These are phyloP conservation scores for Ensete glaucum DNA, from an alignment of 176 grass and related monocot species.

Conservation along the genomic window DNA sequence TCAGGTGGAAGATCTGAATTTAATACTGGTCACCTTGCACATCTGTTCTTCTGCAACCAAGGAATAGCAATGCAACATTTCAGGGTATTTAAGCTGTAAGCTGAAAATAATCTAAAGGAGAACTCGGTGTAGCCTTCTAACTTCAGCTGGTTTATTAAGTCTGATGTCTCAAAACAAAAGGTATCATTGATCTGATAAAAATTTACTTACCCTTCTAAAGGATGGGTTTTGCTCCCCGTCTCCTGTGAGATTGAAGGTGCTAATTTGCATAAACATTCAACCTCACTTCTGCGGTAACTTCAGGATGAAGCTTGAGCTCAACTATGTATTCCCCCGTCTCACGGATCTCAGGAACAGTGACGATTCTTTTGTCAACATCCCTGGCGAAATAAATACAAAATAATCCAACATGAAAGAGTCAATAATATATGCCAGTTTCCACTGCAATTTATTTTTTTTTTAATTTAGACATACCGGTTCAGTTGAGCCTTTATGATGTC, in stretches of 20 bases:
- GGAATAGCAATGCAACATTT: background rate
- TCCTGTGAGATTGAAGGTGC: background rate
- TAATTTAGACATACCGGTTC: constrained; percentile 40
- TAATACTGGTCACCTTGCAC: background rate
- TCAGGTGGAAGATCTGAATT: background rate
- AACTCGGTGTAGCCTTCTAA: background rate
- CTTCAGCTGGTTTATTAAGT: too few species aligned
- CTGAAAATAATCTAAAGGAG: too few species aligned
- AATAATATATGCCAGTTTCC: background rate
- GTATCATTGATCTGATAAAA: background rate
- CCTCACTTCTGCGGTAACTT: constrained; percentile 65
- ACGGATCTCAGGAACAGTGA: constrained; percentile 74
- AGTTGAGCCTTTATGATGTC: constrained; percentile 87
- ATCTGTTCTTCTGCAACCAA: too few species aligned
- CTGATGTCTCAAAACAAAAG: too few species aligned
- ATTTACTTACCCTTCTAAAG: background rate
- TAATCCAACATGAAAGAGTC: background rate
- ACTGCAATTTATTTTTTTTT: background rate
- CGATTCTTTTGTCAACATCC: constrained; percentile 58
- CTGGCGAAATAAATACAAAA: constrained; percentile 23
- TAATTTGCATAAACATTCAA: constrained; percentile 66
- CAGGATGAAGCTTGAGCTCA: constrained; percentile 82
- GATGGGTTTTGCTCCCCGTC: background rate
- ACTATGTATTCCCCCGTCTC: constrained; percentile 77
- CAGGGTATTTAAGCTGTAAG: too few species aligned